A percentile compares a stretch with the other conserved stretches of the same genome.
Evolutionary conservation across 352 stramenopile genomes (phyloP).

Genomic region (Phytophthora quininea): DNA sequence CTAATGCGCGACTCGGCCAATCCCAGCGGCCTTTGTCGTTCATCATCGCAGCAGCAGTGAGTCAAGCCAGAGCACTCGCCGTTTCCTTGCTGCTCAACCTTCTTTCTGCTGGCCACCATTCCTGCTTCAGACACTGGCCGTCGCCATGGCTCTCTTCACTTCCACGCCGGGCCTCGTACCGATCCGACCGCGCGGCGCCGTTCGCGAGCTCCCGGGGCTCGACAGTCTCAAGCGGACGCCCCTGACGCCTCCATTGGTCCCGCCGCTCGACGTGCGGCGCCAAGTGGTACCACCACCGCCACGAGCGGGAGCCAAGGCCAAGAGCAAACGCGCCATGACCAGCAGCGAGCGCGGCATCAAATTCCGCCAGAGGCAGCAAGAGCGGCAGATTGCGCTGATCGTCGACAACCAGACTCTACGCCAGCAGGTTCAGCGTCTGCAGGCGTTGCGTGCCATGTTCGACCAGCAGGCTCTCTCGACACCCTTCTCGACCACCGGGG

Average conservation of each 20-base stretch:
- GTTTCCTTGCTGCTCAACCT: background rate
- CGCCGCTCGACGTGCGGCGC: background rate
- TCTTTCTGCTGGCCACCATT: background rate
- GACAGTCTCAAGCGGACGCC: background rate
- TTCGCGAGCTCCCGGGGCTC: background rate
- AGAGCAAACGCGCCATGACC: constrained; percentile 23
- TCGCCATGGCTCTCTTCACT: constrained; percentile 6
- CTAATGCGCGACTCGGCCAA: background rate
- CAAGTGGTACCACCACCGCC: background rate
- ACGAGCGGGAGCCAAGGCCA: constrained; percentile 12
- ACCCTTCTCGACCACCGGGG: constrained; percentile 13
- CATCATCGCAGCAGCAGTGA: background rate
- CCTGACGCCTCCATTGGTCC: background rate
- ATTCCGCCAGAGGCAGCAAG: constrained; percentile 33
- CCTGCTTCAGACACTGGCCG: background rate
- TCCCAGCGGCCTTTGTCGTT: background rate
- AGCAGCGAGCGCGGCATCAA: constrained; percentile 39
- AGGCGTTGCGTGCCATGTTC: constrained; percentile 23
- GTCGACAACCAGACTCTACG: constrained; percentile 22
- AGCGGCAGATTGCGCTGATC: constrained; percentile 23
- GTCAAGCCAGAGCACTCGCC: background rate
- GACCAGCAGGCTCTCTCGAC: constrained; percentile 16
- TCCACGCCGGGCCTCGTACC: constrained; percentile 13
- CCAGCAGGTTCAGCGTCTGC: constrained; percentile 31
- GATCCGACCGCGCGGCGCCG: constrained; percentile 11